Conservation (phyloP, 2,329 filamentous ascomycete genomes). For the Sclerotinia glacialis region DNA sequence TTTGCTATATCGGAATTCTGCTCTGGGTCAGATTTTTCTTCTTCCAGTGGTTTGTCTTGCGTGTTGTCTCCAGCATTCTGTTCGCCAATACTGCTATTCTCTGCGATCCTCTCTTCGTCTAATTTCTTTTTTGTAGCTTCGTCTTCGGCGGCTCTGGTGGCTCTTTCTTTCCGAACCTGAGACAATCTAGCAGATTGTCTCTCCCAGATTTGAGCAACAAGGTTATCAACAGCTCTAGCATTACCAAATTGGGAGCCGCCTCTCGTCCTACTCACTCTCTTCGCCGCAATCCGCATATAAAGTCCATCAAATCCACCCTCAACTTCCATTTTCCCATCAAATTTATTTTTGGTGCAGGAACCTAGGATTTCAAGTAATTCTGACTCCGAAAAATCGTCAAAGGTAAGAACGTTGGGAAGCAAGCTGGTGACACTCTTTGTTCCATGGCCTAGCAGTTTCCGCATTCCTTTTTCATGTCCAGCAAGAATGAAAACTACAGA, state of each 20-base stretch:
- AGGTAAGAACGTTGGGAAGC: constrained; percentile 62
- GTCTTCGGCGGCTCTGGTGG: constrained; percentile 3
- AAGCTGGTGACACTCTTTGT: constrained; percentile 59
- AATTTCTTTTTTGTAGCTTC: not conserved
- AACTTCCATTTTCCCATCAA: constrained; percentile 52
- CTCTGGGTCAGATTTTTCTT: not conserved
- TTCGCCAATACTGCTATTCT: not conserved
- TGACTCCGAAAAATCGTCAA: constrained; percentile 63
- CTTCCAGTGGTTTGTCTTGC: constrained; percentile 46
- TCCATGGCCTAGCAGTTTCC: constrained; percentile 66
- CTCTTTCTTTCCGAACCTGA: constrained; percentile 13
- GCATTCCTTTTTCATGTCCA: constrained; percentile 71
- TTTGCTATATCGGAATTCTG: not conserved
- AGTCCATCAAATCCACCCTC: constrained; percentile 58
- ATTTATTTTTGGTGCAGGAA: constrained; percentile 53
- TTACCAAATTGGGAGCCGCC: constrained; percentile 69
- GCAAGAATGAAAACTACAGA: constrained; percentile 69
- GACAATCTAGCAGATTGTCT: constrained; percentile 49
- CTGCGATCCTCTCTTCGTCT: constrained; percentile 35
- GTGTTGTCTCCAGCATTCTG: not conserved
- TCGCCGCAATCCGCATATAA: constrained; percentile 59
- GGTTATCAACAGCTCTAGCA: constrained; percentile 64
- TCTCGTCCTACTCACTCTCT: constrained; percentile 59
- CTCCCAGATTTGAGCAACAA: constrained; percentile 49
- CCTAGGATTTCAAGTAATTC: constrained; percentile 62